Evolutionary conservation across 1,284 basidiomycete genomes (phyloP), one percentile per base, ranked within the genome.

Genomic region (Melanopsichium pennsylvanicum): DNA sequence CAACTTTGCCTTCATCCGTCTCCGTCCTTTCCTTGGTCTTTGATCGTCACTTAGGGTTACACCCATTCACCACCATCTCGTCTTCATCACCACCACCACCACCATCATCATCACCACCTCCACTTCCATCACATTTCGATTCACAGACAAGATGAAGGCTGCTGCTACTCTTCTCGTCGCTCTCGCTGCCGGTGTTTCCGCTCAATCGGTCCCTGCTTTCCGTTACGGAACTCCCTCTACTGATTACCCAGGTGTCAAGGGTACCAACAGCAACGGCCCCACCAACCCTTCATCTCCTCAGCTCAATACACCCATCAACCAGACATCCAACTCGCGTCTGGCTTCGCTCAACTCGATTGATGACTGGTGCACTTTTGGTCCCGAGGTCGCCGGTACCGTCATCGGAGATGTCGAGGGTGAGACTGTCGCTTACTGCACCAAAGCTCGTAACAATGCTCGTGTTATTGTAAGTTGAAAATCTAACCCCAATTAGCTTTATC

Each of bases 341-440:
- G 71, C 66, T 32, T 57, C 75, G 15, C 25, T 76, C 57, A 76
- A 79, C 74, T 59, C 56, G 11, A 37, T 75, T 25, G 77, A 78
- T 36, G 76, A 78, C 58, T 79, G 75, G 75, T 79, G 76, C 64
- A 79, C 73, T 13, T 79, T 76, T 38, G 74, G 74, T n/a, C 72
- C 76, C 13, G 82, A 76, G 83, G 78, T 81, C 29, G 48, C 79
- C n/a, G 83, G 80, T 18, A 44, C 73, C 19, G 81, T 83, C 21
- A 87, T 91, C 57, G 88, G 85, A 19, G 84, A 89, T 68, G 85
- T 85, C 6, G 90, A 91, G 81, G 86, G 84, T 27, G 83, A 87
- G 74, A 87, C 86, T 60, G 87, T 90, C 16, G 86, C 88, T 1
- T 91, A 86, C 86, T 91, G 89, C 83, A 88, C 88, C 23, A 87